Evolutionary conservation across 2,329 filamentous ascomycete species (phyloP).

Genomic region (Cytospora schulzeri): DNA sequence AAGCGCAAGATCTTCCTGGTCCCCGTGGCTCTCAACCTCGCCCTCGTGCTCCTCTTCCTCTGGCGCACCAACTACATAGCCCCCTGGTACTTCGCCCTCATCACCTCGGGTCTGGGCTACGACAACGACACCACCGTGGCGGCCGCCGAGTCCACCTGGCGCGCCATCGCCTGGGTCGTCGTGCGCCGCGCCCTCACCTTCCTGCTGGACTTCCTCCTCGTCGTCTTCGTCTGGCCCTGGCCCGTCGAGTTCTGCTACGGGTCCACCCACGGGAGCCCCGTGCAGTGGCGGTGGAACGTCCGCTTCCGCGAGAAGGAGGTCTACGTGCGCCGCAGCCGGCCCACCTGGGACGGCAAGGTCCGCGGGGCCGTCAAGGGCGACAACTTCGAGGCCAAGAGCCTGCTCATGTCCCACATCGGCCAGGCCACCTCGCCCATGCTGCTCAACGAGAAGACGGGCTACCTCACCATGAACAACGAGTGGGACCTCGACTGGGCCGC

Average conservation of each 20-base stretch:
- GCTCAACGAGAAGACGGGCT: slow-evolving; percentile 79
- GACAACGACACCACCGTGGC: slow-evolving; percentile 68
- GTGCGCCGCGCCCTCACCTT: slow-evolving; percentile 65
- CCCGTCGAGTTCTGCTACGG: slow-evolving; percentile 72
- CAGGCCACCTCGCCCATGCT: slow-evolving; percentile 69
- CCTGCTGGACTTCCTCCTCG: slow-evolving; percentile 71
- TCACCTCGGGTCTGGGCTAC: slow-evolving; percentile 66
- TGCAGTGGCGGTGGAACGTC: slow-evolving; percentile 71
- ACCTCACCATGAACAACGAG: slow-evolving; percentile 78
- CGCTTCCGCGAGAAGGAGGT: slow-evolving; percentile 82
- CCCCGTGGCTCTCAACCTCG: slow-evolving; percentile 74
- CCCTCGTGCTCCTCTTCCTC: slow-evolving; percentile 64
- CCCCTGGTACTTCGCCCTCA: slow-evolving; percentile 72
- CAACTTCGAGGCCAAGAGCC: slow-evolving; percentile 51
- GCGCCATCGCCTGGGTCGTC: slow-evolving; percentile 59
- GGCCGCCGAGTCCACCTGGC: slow-evolving; percentile 57
- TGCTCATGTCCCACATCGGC: slow-evolving; percentile 64
- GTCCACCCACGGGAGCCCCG: slow-evolving; percentile 59
- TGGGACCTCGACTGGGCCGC: slow-evolving; percentile 86
- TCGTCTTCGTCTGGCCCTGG: slow-evolving; percentile 72
- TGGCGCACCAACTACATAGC: slow-evolving; percentile 69
- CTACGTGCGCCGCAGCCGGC: slow-evolving; percentile 74
- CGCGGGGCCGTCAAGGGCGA: slow-evolving; percentile 53
- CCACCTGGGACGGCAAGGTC: slow-evolving; percentile 66
- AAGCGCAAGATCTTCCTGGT: slow-evolving; percentile 85